These are phyloP conservation scores for Fusarium torreyae DNA, from an alignment of 2,329 filamentous ascomycete genomes.

Conservation along the genomic window DNA sequence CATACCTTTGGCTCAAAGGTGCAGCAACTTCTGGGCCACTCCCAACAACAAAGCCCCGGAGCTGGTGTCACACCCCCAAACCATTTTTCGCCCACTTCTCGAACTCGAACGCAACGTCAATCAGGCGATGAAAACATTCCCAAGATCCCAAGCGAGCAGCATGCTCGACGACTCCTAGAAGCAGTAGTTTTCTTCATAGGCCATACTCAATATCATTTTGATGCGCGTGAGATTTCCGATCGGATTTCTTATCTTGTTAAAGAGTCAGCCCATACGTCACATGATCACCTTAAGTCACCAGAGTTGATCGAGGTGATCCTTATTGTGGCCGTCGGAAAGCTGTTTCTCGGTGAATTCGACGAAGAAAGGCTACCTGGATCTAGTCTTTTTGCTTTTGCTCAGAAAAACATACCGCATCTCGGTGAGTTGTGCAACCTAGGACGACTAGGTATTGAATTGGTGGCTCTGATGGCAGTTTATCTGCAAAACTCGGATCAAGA, in stretches of 20 bases:
- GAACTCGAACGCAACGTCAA: not conserved
- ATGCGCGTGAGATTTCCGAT: conserved; percentile 4
- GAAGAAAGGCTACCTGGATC: not conserved
- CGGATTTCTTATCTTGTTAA: not conserved
- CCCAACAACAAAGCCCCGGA: not conserved
- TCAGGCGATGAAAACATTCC: not conserved
- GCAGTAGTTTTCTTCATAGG: conserved; percentile 2
- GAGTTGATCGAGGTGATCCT: not conserved
- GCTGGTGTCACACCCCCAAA: not conserved
- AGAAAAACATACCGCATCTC: not conserved
- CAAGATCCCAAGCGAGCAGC: not conserved
- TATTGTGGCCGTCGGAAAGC: not conserved
- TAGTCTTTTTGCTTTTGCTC: not conserved
- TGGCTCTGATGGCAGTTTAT: not conserved
- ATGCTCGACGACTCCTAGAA: conserved; percentile 1
- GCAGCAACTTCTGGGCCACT: not conserved
- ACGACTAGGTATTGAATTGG: not conserved
- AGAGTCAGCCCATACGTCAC: not conserved
- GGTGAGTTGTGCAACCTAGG: not conserved
- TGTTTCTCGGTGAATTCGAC: not conserved
- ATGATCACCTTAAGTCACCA: not conserved
- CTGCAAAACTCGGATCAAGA: not conserved
- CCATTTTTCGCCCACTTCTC: not conserved
- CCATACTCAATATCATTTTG: conserved; percentile 3
- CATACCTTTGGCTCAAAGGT: conserved; percentile 5